Evolutionary conservation across 805 yeast genomes (phyloP).

Genomic region (Alloascoidea hylecoeti): DNA sequence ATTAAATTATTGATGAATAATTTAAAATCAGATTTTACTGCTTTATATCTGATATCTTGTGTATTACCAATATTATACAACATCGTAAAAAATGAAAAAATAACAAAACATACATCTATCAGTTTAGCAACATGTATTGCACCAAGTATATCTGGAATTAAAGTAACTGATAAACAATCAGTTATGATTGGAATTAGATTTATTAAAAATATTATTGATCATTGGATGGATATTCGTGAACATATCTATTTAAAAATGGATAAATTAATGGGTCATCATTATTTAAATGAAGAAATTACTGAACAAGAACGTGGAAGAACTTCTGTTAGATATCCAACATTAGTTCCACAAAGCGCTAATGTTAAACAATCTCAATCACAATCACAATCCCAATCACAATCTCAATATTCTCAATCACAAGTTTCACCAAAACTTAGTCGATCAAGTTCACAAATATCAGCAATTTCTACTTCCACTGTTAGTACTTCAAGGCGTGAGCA

Average conservation of each 20-base stretch:
- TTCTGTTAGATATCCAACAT: conserved; percentile 4
- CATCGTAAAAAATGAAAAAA: conserved; percentile 20
- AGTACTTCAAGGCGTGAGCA: too few relatives aligned
- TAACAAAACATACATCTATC: conserved; percentile 23
- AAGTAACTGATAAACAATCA: conserved; percentile 29
- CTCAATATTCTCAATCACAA: background rate
- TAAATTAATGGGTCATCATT: conserved; percentile 11
- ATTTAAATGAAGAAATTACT: conserved; percentile 15
- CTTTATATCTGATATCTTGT: conserved; percentile 18
- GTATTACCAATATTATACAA: conserved; percentile 32
- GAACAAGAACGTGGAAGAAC: conserved; percentile 8
- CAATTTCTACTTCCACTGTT: too few relatives aligned
- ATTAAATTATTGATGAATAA: conserved; percentile 19
- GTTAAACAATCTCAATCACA: conserved; percentile 6
- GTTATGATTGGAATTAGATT: conserved; percentile 37
- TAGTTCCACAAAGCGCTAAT: conserved; percentile 5
- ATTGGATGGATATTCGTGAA: conserved; percentile 27
- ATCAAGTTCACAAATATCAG: too few relatives aligned
- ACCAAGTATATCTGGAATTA: conserved; percentile 43
- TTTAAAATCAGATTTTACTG: conserved; percentile 5
- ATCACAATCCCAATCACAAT: conserved; percentile 8
- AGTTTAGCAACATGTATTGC: conserved; percentile 31
- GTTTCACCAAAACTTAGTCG: too few relatives aligned
- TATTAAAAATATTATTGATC: conserved; percentile 33
- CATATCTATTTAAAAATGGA: conserved; percentile 3